These are phyloP conservation scores for Globisporangium canariense DNA, from an alignment of 352 stramenopile genomes.

Conservation along the genomic window DNA sequence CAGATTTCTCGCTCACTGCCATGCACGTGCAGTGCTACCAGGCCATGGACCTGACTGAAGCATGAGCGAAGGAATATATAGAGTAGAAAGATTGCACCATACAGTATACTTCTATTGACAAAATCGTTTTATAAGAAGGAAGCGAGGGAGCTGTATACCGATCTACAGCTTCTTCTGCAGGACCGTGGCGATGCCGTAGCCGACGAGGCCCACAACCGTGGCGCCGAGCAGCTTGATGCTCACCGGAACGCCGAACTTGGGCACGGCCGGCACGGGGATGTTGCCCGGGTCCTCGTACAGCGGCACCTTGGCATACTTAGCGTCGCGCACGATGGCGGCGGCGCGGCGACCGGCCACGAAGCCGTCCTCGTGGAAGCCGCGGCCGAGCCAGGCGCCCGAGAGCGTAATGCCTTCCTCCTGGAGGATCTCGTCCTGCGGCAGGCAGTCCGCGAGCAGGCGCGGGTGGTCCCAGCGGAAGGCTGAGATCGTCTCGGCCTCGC, in stretches of 20 bases:
- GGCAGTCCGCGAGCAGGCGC: conserved; percentile 74
- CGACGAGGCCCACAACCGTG: conserved; percentile 49
- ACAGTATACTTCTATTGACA: not conserved
- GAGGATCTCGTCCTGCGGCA: conserved; percentile 85
- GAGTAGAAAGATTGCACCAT: not conserved
- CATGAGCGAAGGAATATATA: not conserved
- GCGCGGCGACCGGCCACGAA: conserved; percentile 81
- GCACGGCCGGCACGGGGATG: conserved; percentile 64
- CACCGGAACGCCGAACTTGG: conserved; percentile 69
- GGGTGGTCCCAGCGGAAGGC: conserved; percentile 86
- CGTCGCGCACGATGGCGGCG: conserved; percentile 73
- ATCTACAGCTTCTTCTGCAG: conserved; percentile 40
- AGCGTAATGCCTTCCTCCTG: conserved; percentile 82
- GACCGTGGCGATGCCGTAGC: conserved; percentile 62
- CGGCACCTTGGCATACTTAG: conserved; percentile 61
- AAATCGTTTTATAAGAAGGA: not conserved
- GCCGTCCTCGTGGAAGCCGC: conserved; percentile 85
- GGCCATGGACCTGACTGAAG: not conserved
- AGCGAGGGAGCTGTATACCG: not conserved
- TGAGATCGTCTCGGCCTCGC: conserved; percentile 49
- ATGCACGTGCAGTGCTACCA: conserved; percentile 8
- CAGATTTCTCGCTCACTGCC: conserved; percentile 47
- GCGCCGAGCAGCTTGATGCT: conserved; percentile 56
- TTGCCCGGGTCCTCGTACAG: conserved; percentile 86
- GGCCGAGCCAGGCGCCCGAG: conserved; percentile 76